phyloP scores from a whole-genome alignment of 2,329 filamentous ascomycete species.

The Diaporthe helianthi region DNA sequence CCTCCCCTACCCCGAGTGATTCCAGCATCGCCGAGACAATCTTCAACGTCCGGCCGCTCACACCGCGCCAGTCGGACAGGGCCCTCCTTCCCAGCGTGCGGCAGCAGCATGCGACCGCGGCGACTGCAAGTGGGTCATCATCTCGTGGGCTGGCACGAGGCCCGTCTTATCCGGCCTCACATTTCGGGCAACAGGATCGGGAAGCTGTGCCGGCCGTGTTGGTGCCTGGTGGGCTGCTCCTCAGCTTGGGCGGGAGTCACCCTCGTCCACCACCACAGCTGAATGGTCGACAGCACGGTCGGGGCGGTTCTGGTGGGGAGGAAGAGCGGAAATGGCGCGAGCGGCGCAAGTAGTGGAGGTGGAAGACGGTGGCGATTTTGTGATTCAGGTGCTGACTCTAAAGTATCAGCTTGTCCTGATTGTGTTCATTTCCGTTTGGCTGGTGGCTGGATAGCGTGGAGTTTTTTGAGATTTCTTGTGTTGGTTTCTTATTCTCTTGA shows the following conservation, averaged over 20 bases:
- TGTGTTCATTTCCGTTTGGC: neutral
- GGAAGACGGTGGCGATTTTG: no score
- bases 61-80: neutral
- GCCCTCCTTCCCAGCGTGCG: neutral
- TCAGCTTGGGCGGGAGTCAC: neutral
- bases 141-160: neutral
- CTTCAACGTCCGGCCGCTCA: neutral
- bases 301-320: neutral
- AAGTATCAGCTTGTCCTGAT: neutral
- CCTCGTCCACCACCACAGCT: neutral
- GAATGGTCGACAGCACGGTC: neutral
- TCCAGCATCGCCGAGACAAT: slow-evolving; percentile 1
- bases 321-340: neutral
- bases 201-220: neutral
- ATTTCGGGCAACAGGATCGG: no score
- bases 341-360: neutral
- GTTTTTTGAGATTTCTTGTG: neutral
- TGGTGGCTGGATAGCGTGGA: neutral
- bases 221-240: neutral
- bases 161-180: neutral
- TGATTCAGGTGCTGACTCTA: neutral
- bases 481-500: neutral
- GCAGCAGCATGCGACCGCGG: neutral
- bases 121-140: neutral
- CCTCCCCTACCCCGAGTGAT: neutral